Conservation (phyloP, 306 rosid species). For the Ammopiptanthus mongolicus region DNA sequence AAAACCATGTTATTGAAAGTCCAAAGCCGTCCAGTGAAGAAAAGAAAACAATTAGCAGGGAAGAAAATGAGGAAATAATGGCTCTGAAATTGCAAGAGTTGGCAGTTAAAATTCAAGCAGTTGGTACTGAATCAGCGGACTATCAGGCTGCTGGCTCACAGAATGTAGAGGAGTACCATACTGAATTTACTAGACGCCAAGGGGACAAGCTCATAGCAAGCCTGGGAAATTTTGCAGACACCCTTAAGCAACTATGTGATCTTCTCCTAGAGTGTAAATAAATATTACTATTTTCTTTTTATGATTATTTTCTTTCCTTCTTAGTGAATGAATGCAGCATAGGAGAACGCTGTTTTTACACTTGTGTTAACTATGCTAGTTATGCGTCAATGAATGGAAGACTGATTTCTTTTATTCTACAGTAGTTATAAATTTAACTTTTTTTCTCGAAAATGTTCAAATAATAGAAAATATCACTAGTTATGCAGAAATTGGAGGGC, state of each 20-base stretch:
- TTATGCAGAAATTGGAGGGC: no score
- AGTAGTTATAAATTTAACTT: no score
- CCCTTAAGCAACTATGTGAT: conserved; percentile 34
- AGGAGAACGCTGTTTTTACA: background rate
- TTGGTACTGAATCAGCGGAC: conserved; percentile 31
- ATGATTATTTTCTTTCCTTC: background rate
- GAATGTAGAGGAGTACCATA: conserved; percentile 22
- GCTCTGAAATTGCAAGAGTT: conserved; percentile 38
- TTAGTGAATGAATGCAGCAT: conserved; percentile 8
- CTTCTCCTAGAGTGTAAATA: conserved; percentile 34
- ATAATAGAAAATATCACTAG: no score
- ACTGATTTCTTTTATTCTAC: no score
- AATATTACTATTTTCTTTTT: background rate
- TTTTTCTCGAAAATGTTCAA: no score
- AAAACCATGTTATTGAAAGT: conserved; percentile 1
- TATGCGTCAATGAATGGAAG: background rate
- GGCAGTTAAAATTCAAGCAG: conserved; percentile 31
- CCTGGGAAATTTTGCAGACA: conserved; percentile 31
- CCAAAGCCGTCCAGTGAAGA: background rate
- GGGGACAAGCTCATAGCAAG: conserved; percentile 43
- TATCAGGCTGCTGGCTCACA: conserved; percentile 11
- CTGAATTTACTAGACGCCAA: conserved; percentile 37
- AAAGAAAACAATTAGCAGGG: conserved; percentile 10
- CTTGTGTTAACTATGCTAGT: background rate
- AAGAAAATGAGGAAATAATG: conserved; percentile 29